These are phyloP conservation scores for Penstemon eatonii DNA, from an alignment of 257 asterid genomes.

Conservation along the genomic window DNA sequence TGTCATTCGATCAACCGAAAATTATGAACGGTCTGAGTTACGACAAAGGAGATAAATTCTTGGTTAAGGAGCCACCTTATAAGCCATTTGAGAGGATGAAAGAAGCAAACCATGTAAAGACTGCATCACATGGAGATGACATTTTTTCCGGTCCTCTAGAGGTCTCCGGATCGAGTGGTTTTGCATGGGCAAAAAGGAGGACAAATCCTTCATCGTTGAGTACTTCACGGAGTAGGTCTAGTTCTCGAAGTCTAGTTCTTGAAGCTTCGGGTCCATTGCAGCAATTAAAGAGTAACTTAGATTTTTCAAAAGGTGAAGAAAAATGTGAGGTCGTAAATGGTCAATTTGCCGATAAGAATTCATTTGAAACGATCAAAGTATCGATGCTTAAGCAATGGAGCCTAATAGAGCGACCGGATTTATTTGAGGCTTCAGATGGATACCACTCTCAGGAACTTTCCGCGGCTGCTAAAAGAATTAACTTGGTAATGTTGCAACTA, in stretches of 20 bases:
- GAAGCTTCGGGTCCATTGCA: conserved; percentile 66
- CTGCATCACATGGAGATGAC: conserved; percentile 86
- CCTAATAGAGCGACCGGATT: conserved; percentile 72
- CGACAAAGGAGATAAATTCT: conserved; percentile 42
- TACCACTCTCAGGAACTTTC: conserved; percentile 93
- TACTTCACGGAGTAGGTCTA: conserved; percentile 68
- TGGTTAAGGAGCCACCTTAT: conserved; percentile 47
- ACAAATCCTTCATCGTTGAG: conserved; percentile 61
- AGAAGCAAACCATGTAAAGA: conserved; percentile 70
- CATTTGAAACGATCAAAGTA: conserved; percentile 47
- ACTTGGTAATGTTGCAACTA: conserved; percentile 51
- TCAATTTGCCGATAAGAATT: conserved; percentile 36
- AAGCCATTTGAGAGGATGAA: conserved; percentile 36
- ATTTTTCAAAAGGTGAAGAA: conserved; percentile 43
- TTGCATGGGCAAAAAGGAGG: conserved; percentile 89
- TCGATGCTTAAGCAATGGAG: conserved; percentile 68
- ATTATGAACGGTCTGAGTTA: conserved; percentile 26
- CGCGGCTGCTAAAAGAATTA: conserved; percentile 52
- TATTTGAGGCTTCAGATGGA: conserved; percentile 70
- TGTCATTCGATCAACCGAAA: conserved; percentile 45
- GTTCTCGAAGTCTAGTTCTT: conserved; percentile 81
- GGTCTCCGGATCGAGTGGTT: conserved; percentile 89
- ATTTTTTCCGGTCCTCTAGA: conserved; percentile 77
- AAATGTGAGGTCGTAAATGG: conserved; percentile 44
- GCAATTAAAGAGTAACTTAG: conserved; percentile 57